Evolutionary conservation across 108 stramenopile species (phyloP).

Genomic region (Poteriospumella lacustris): DNA sequence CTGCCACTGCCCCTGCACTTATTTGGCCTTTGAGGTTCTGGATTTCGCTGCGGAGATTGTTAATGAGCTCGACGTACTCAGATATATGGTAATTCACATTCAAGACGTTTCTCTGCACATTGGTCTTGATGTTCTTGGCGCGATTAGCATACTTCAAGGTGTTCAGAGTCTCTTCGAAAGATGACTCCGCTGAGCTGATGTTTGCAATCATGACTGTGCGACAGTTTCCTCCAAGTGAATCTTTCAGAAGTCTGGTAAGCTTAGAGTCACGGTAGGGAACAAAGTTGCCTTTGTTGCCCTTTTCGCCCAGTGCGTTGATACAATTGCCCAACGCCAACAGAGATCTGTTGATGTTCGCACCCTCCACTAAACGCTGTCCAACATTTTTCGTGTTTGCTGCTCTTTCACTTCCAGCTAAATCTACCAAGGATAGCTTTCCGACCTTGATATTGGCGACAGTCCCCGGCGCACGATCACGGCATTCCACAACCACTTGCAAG

Average conservation of each 20-base stretch:
- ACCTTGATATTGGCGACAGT: conserved; percentile 48
- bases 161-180: conserved; percentile 85
- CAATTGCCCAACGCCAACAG: conserved; percentile 91
- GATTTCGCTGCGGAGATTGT: conserved; percentile 52
- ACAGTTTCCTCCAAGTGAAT: conserved; percentile 88
- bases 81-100: conserved; percentile 59
- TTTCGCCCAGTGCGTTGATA: conserved; percentile 82
- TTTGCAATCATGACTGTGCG: conserved; percentile 95
- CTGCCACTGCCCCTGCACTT: too few relatives aligned
- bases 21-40: conserved; percentile 42
- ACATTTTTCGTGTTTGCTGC: conserved; percentile 56
- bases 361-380: conserved; percentile 81
- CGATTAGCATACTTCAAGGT: conserved; percentile 90
- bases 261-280: conserved; percentile 95
- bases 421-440: conserved; percentile 63
- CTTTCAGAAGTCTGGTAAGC: conserved; percentile 63
- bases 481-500: conserved; percentile 53
- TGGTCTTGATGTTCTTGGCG: conserved; percentile 91
- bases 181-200: conserved; percentile 66
- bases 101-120: conserved; percentile 53
- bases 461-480: conserved; percentile 45
- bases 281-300: conserved; percentile 64
- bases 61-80: conserved; percentile 56
- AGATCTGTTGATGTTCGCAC: conserved; percentile 91
- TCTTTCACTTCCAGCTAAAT: conserved; percentile 63